phyloP scores from a whole-genome alignment of 2,329 filamentous ascomycete species.

The Blumeria hordei region DNA sequence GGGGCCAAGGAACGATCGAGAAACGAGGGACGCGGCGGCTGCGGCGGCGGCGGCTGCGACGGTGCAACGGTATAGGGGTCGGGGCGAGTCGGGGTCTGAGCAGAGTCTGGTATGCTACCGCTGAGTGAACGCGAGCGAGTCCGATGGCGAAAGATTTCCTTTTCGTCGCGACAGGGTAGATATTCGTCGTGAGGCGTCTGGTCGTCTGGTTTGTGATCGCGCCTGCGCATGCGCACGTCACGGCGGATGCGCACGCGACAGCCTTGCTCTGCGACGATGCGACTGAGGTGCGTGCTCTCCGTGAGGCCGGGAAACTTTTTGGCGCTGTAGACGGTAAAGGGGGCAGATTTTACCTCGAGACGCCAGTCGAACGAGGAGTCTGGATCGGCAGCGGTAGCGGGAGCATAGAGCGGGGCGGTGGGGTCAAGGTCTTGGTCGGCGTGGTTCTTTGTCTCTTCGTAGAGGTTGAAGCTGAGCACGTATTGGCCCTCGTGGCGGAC shows the following conservation, averaged over 20 bases:
- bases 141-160: conserved; percentile 14
- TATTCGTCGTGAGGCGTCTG: conserved; percentile 38
- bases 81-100: not conserved
- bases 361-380: conserved; percentile 47
- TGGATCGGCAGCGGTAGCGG: conserved; percentile 14
- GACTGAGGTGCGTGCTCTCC: conserved; percentile 71
- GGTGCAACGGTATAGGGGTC: not conserved
- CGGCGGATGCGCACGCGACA: conserved; percentile 88
- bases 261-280: conserved; percentile 83
- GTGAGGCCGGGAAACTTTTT: conserved; percentile 95
- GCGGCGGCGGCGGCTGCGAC: not conserved
- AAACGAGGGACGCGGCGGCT: no score
- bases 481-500: conserved; percentile 91
- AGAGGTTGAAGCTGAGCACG: conserved; percentile 73
- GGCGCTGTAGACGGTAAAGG: conserved; percentile 79
- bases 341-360: conserved; percentile 67
- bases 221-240: conserved; percentile 76
- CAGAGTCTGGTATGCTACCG: not conserved
- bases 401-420: conserved; percentile 11
- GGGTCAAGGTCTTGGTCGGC: conserved; percentile 44
- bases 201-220: conserved; percentile 38
- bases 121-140: conserved; percentile 7
- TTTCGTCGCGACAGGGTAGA: conserved; percentile 12
- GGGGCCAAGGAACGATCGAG: no score
- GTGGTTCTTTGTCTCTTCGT: conserved; percentile 78